Evolutionary conservation across 768 basidiomycete genomes (phyloP).

Genomic region (Suillus alpinus): DNA sequence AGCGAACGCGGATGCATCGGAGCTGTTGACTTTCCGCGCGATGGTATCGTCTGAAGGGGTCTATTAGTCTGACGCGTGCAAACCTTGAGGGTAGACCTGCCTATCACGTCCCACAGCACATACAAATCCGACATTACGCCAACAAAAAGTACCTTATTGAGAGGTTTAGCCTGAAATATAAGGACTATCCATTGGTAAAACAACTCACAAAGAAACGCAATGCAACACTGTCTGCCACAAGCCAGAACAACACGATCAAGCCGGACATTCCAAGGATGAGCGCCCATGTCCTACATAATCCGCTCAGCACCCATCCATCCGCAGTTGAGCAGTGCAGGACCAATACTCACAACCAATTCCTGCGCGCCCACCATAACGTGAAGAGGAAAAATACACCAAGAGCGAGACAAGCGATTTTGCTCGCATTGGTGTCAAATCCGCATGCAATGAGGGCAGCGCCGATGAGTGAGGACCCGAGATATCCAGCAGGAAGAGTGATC

Average conservation of each 20-base stretch:
- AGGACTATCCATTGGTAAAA: no score
- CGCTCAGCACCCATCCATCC: not conserved
- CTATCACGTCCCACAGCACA: constrained; percentile 84
- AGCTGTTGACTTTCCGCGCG: constrained; percentile 79
- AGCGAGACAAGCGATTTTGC: constrained; percentile 77
- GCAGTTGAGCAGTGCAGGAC: not conserved
- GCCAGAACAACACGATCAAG: constrained; percentile 81
- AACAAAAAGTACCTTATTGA: constrained; percentile 66
- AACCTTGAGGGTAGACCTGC: constrained; percentile 33
- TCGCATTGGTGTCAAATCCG: constrained; percentile 86
- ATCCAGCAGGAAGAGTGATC: constrained; percentile 83
- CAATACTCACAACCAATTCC: constrained; percentile 62
- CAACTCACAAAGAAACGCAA: constrained; percentile 71
- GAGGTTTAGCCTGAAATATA: not conserved
- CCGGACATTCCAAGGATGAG: constrained; percentile 79
- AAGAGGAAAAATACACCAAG: constrained; percentile 84
- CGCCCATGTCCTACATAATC: constrained; percentile 60
- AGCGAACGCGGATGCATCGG: constrained; percentile 85
- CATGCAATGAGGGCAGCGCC: constrained; percentile 86
- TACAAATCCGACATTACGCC: constrained; percentile 89
- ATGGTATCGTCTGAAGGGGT: constrained; percentile 69
- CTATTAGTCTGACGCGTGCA: constrained; percentile 1
- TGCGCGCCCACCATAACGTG: constrained; percentile 85
- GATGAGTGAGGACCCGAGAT: constrained; percentile 82
- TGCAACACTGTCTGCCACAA: constrained; percentile 69